phyloP scores from a whole-genome alignment of 1,284 basidiomycete species.

The Austroboletus olivaceoglutinosus region DNA sequence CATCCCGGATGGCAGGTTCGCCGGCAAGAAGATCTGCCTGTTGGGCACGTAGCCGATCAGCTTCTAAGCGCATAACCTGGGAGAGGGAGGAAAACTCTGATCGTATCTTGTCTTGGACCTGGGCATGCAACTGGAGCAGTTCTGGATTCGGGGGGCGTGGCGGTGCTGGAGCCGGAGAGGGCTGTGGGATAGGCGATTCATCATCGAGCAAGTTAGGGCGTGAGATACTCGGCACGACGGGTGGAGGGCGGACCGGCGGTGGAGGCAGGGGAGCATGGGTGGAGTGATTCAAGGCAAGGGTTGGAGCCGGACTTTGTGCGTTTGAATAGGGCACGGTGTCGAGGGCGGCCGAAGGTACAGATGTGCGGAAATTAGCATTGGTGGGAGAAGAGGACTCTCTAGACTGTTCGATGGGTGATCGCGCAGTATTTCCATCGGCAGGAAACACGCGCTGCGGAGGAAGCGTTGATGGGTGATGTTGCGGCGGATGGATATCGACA shows the following conservation, averaged over 20 bases:
- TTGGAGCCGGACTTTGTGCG: conserved; percentile 16
- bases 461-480: conserved; percentile 28
- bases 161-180: conserved; percentile 47
- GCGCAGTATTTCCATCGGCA: conserved; percentile 21
- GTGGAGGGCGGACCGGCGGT: conserved; percentile 18
- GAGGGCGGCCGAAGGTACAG: conserved; percentile 20
- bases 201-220: conserved; percentile 52
- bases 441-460: conserved; percentile 12
- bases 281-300: conserved; percentile 13
- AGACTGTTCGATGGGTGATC: conserved; percentile 23
- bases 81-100: conserved; percentile 68
- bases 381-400: conserved; percentile 23
- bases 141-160: conserved; percentile 89
- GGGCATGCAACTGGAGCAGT: conserved; percentile 79
- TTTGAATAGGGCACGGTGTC: conserved; percentile 17
- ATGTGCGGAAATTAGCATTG: conserved; percentile 31
- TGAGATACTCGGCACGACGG: conserved; percentile 28
- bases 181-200: conserved; percentile 37
- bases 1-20: conserved; percentile 90
- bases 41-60: conserved; percentile 75
- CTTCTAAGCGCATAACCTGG: conserved; percentile 64
- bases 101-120: conserved; percentile 74
- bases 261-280: conserved; percentile 24
- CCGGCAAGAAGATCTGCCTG: conserved; percentile 85
- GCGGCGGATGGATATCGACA: conserved; percentile 27